phyloP scores from a whole-genome alignment of 106 monocot species.

The Dendrobium catenatum region DNA sequence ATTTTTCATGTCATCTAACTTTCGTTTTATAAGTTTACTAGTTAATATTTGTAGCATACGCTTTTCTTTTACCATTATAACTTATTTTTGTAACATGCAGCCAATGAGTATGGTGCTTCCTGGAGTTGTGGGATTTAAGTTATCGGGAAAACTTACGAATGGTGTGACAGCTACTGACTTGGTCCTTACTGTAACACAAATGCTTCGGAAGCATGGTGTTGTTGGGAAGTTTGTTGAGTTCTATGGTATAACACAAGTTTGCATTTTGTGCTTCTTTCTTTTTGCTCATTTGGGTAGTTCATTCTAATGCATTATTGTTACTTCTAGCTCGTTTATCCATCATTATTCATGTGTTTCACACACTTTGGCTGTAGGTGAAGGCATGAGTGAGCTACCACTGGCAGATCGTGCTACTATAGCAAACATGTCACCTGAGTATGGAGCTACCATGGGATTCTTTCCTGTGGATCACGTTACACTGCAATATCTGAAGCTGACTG shows the following conservation, averaged over 20 bases:
- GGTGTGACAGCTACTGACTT: conserved; percentile 90
- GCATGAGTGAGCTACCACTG: conserved; percentile 73
- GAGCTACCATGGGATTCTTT: conserved; percentile 99
- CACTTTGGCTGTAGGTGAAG: conserved; percentile 46
- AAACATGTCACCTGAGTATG: conserved; percentile 98
- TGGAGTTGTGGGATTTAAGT: conserved; percentile 88
- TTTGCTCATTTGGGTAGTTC: neutral
- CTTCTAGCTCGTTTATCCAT: neutral
- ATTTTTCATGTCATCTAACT: neutral
- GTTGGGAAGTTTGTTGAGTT: conserved; percentile 95
- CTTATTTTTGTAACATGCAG: conserved; percentile 26
- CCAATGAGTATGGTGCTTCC: conserved; percentile 98
- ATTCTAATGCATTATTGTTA: neutral
- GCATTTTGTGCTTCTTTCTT: neutral
- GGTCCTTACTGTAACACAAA: conserved; percentile 84
- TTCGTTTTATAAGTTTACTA: neutral
- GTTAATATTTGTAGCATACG: neutral
- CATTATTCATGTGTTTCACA: neutral
- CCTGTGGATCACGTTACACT: conserved; percentile 91
- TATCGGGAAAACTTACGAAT: conserved; percentile 63
- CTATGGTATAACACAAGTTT: conserved; percentile 44
- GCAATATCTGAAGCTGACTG: conserved; percentile 85
- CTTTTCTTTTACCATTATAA: neutral
- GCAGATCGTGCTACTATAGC: conserved; percentile 98
- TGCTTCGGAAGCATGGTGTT: conserved; percentile 83